phyloP scores from a whole-genome alignment of 805 yeast species.

The Blastobotrys robertii region DNA sequence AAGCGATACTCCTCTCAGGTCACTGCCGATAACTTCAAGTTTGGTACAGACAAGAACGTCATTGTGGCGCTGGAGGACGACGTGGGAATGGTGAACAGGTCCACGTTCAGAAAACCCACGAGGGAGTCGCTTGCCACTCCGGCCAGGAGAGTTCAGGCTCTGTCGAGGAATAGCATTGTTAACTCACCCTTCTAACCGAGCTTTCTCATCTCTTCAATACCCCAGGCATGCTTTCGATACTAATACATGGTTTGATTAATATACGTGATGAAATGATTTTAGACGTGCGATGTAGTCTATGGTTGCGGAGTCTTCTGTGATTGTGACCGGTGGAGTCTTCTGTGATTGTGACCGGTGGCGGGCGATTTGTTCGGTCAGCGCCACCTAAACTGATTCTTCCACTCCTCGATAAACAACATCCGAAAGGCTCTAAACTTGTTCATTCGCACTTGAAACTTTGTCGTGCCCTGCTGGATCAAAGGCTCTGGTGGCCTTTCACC shows the following conservation, averaged over 20 bases:
- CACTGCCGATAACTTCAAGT: constrained; percentile 70
- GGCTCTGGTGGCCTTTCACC: constrained; percentile 14
- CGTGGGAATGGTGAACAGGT: constrained; percentile 58
- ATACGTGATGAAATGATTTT: too few species aligned
- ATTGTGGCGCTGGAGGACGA: constrained; percentile 68
- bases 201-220: not conserved
- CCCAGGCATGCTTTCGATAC: not conserved
- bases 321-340: not conserved
- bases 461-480: constrained; percentile 1
- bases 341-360: not conserved
- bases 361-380: constrained; percentile 6
- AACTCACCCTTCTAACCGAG: constrained; percentile 20
- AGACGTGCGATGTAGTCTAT: not conserved
- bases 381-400: constrained; percentile 10
- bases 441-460: constrained; percentile 3
- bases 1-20: constrained; percentile 51
- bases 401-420: constrained; percentile 14
- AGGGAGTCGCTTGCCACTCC: constrained; percentile 35
- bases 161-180: constrained; percentile 18
- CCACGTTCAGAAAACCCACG: constrained; percentile 49
- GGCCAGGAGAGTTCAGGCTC: constrained; percentile 14
- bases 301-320: not conserved
- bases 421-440: constrained; percentile 13
- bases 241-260: not conserved
- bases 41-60: constrained; percentile 60